Evolutionary conservation across 352 stramenopile genomes (phyloP).

Genomic region (Pythium utonaiense): DNA sequence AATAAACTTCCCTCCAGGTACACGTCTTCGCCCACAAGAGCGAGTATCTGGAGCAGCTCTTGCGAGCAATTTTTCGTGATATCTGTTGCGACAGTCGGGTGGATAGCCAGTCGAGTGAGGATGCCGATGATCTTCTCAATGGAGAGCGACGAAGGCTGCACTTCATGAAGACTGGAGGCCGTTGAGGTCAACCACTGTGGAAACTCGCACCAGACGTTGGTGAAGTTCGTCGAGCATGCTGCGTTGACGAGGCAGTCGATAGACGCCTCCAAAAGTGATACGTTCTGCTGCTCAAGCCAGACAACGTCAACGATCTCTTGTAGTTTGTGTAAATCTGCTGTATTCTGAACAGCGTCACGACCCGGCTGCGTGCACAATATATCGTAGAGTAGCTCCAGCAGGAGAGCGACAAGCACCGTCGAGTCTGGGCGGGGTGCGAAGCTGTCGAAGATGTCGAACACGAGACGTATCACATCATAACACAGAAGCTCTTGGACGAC

Average conservation of each 20-base stretch:
- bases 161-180: slow-evolving; percentile 26
- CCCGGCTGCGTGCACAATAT: slow-evolving; percentile 29
- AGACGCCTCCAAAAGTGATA: slow-evolving; percentile 30
- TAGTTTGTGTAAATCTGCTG: slow-evolving; percentile 31
- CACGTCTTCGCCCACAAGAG: slow-evolving; percentile 11
- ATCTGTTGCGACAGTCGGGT: slow-evolving; percentile 18
- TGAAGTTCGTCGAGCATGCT: slow-evolving; percentile 30
- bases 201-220: slow-evolving; percentile 29
- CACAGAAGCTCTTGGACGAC: slow-evolving; percentile 1
- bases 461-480: slow-evolving; percentile 3
- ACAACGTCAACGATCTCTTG: slow-evolving; percentile 27
- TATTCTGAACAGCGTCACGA: slow-evolving; percentile 26
- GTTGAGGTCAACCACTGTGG: slow-evolving; percentile 32
- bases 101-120: slow-evolving; percentile 29
- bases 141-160: slow-evolving; percentile 12
- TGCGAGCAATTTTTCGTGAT: slow-evolving; percentile 28
- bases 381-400: slow-evolving; percentile 34
- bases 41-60: slow-evolving; percentile 29
- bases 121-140: slow-evolving; percentile 50
- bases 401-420: slow-evolving; percentile 16
- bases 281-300: slow-evolving; percentile 19
- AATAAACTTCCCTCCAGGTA: slow-evolving; percentile 32
- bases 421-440: background rate
- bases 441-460: slow-evolving; percentile 19
- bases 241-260: slow-evolving; percentile 49